Percentiles rank a stretch among this genome's conserved stretches.
Evolutionary conservation across 169 alveolate genomes (phyloP).

Genomic region (Amoebophrya sp.): DNA sequence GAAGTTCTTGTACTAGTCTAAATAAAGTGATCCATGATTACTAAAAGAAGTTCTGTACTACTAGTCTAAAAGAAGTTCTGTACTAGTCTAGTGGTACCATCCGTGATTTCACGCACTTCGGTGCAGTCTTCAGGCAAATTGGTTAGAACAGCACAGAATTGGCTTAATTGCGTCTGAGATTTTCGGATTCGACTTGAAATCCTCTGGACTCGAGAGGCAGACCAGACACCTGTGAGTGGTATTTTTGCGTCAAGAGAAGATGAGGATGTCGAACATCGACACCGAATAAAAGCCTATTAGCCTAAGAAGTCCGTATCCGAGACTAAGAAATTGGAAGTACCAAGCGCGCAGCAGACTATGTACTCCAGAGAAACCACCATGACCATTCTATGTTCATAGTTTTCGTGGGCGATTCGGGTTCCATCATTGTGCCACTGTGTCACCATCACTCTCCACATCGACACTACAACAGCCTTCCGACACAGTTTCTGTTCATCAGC

Average conservation of each 20-base stretch:
- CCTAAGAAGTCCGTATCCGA: no score
- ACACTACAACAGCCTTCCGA: background rate
- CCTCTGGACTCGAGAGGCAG: background rate
- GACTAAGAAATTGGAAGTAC: no score
- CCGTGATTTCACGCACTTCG: background rate
- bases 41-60: background rate
- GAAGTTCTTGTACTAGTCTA: no score
- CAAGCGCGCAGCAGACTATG: background rate
- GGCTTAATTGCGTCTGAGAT: background rate
- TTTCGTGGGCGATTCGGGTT: background rate
- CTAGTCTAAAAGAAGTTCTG: no score
- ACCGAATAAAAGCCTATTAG: no score
- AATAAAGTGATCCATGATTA: background rate
- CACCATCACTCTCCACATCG: constrained; percentile 15
- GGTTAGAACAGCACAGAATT: background rate
- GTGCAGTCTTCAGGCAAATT: background rate
- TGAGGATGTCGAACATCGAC: no score
- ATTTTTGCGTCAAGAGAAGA: no score
- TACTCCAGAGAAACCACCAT: background rate
- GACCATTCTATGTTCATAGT: background rate
- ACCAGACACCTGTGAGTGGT: no score
- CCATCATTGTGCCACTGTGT: constrained; percentile 23
- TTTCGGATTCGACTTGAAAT: background rate
- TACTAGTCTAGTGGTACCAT: background rate
- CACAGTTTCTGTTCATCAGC: background rate